Evolutionary conservation across 768 basidiomycete species (phyloP), one percentile per base, ranked within the genome.

Genomic region (Trametopsis cervina): DNA sequence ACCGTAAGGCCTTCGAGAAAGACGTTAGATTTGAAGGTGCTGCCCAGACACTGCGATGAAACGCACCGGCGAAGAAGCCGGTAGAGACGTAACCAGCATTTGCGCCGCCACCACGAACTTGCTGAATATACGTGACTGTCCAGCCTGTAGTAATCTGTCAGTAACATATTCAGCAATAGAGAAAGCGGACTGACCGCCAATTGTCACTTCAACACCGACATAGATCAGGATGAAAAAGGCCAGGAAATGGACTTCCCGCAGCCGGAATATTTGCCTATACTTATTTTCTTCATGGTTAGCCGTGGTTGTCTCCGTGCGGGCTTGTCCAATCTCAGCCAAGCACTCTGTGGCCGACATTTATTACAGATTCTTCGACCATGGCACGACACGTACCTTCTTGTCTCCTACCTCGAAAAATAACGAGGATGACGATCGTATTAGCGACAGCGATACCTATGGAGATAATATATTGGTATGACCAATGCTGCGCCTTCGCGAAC

Each of bases 401-500:
- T 0, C 63, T 72, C 59, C 79, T 81, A 42, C 85, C 64, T n/a
- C 78, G 73, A 65, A 93, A 91, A 3, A 86, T 76, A 2, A 56
- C 47, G 2, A 73, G 53, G 4, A 92, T 63, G 3, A 80, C 44
- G 11, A 73, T 33, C 1, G 74, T 69, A 53, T 86, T 89, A 36
- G 68, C 53, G 13, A 79, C 46, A 0, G 85, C 79, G n/a, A 93
- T 54, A 1, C 78, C 83, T 0, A 91, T 64, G 0, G 87, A 88
- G 1, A 68, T 68, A 7, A 91, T 70, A 57, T 81, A 93, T 60
- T 91, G 85, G 61, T 85, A 83, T 0, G 81, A 85, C 90, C 89
- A 92, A 26, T 67, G 73, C 0, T 54, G 62, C 20, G 77, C 56
- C 47, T 79, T 77, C 0, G 86, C 71, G 54, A 94, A 93, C 49